Evolutionary conservation across 2,329 filamentous ascomycete genomes (phyloP), one percentile per base, ranked within the genome.

Genomic region (Colletotrichum gigasporum): DNA sequence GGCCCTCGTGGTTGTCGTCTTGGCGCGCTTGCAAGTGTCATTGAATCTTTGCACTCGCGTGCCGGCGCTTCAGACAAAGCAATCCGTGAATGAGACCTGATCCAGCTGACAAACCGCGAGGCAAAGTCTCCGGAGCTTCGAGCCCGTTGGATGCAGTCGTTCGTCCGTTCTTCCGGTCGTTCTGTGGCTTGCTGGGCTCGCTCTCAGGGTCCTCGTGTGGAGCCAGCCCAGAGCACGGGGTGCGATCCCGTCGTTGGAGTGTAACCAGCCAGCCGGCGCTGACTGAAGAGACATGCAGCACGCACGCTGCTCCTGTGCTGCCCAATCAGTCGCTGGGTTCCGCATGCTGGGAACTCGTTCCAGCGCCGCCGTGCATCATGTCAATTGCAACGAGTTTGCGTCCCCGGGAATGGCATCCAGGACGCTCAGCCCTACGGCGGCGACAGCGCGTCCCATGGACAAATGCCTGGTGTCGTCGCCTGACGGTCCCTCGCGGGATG

Each of bases 351-450:
- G 45, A 14, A 42, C 20, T 42, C 24, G 34, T 52, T 54, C 51
- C 47, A 45, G 34, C 47, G 45, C 45, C 37, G 37, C 35, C 24
- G 47, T 53, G 48, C 41, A 34, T 65, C 32, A 20, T 50, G 42
- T 34, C 39, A 34, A 44, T 32, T 24, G 42, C 34, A 34, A 28
- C 41, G 12, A 44, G 50, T 22, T 32, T 55, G 42, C 48, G 41
- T 42, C 26, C n/a, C 50, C 28, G 32, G 26, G n/a, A 22, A 34
- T 4, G 44, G 20, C n/a, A 51, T 37, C 48, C 48, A 62, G 32
- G 56, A 35, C 56, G 42, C 34, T 61, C 62, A 65, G 62, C 62
- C 62, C 35, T 62, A 65, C 37, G 37, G 39, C 39, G 30, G 26
- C 30, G 18, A 50, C 20, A 55, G 35, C 56, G 28, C 42, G 34